Evolutionary conservation across 306 rosid genomes (phyloP).

Genomic region (Prunus fruticosa): DNA sequence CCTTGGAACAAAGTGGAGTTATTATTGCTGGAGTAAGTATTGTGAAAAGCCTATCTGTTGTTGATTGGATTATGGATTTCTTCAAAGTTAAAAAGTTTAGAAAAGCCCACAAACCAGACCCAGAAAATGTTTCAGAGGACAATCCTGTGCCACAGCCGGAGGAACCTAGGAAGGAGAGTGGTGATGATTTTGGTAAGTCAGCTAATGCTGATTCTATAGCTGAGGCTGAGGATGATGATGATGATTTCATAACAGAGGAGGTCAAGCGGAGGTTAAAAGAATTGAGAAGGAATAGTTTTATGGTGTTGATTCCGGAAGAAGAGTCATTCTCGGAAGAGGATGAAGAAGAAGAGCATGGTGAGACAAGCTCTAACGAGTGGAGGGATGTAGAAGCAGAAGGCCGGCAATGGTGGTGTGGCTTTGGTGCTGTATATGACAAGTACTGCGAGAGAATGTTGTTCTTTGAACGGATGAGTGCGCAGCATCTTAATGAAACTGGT

Average conservation of each 20-base stretch:
- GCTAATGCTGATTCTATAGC: constrained; percentile 42
- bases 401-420: constrained; percentile 94
- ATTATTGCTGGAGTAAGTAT: neutral
- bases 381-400: constrained; percentile 97
- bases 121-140: constrained; percentile 37
- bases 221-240: constrained; percentile 77
- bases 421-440: constrained; percentile 77
- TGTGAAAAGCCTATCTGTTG: neutral
- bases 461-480: constrained; percentile 70
- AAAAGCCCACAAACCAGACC: constrained; percentile 53
- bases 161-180: constrained; percentile 43
- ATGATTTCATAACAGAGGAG: constrained; percentile 85
- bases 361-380: constrained; percentile 71
- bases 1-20: constrained; percentile 2
- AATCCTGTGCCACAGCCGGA: constrained; percentile 44
- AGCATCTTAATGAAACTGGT: constrained; percentile 54
- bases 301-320: constrained; percentile 97
- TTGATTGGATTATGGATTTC: constrained; percentile 51
- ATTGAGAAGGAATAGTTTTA: constrained; percentile 86
- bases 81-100: constrained; percentile 67
- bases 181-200: constrained; percentile 43
- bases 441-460: constrained; percentile 85
- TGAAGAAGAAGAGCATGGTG: constrained; percentile 63
- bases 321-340: constrained; percentile 76
- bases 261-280: constrained; percentile 92